These are phyloP conservation scores for Aspergillus terreus DNA, from an alignment of 2,329 filamentous ascomycete species.

Conservation along the genomic window DNA sequence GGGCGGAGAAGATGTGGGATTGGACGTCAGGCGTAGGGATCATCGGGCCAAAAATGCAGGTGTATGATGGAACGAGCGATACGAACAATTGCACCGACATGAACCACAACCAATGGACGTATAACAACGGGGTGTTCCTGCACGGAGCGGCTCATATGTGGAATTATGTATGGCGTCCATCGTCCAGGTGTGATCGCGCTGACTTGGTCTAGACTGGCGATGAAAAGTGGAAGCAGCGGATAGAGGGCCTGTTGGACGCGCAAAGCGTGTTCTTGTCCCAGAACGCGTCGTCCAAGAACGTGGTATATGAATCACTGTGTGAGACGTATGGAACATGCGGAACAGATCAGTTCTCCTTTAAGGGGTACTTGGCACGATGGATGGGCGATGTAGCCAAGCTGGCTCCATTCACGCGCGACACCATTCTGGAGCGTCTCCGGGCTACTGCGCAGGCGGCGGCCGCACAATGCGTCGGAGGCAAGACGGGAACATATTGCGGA, in stretches of 20 bases:
- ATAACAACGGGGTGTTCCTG: slow-evolving; percentile 55
- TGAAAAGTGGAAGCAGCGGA: slow-evolving; percentile 50
- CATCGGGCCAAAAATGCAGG: slow-evolving; percentile 36
- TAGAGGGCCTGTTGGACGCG: slow-evolving; percentile 52
- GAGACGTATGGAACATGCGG: slow-evolving; percentile 45
- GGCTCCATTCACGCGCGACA: slow-evolving; percentile 52
- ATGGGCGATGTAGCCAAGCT: slow-evolving; percentile 54
- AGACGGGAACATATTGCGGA: slow-evolving; percentile 37
- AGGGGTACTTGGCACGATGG: slow-evolving; percentile 62
- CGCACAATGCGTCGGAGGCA: slow-evolving; percentile 19
- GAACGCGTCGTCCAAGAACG: slow-evolving; percentile 17
- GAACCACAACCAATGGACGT: slow-evolving; percentile 55
- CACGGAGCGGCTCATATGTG: slow-evolving; percentile 56
- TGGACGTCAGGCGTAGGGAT: slow-evolving; percentile 53
- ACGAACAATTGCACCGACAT: slow-evolving; percentile 53
- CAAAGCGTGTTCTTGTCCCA: slow-evolving; percentile 48
- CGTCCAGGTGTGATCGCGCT: neutral
- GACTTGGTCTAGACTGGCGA: slow-evolving; percentile 30
- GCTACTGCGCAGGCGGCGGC: slow-evolving; percentile 54
- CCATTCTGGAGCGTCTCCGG: slow-evolving; percentile 51
- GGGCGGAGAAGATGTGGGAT: slow-evolving; percentile 65
- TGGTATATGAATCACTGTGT: slow-evolving; percentile 12
- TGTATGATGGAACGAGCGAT: slow-evolving; percentile 47
- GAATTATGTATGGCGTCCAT: slow-evolving; percentile 43
- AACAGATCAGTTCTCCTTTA: slow-evolving; percentile 63